These are phyloP conservation scores for Stephania japonica DNA, from an alignment of 164 flowering plant species.

Conservation along the genomic window DNA sequence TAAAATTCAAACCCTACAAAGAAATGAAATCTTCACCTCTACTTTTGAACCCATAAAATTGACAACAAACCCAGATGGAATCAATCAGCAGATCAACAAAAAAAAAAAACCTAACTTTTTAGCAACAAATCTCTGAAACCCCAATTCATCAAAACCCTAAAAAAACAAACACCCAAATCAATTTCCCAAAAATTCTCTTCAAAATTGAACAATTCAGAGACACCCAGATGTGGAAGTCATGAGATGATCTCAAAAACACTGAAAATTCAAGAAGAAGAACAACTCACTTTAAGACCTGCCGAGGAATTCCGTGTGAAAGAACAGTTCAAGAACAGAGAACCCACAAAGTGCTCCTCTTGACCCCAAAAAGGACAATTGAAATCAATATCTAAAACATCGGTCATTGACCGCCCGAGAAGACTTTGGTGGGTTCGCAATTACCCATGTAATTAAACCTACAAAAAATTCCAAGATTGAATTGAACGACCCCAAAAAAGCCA, in stretches of 20 bases:
- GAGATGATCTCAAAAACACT: background rate
- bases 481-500: background rate
- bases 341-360: background rate
- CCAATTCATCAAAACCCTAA: background rate
- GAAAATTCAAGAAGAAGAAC: background rate
- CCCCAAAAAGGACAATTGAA: background rate
- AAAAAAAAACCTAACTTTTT: background rate
- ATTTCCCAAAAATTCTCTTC: slow-evolving; percentile 5
- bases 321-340: background rate
- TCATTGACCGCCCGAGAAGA: background rate
- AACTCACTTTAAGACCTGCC: background rate
- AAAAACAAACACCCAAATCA: background rate
- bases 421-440: background rate
- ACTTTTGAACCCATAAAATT: background rate
- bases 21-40: background rate
- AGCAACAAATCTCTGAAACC: background rate
- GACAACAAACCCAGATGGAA: background rate
- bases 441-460: background rate
- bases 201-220: slow-evolving; percentile 2
- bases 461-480: background rate
- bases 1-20: background rate
- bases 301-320: background rate
- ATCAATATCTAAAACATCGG: background rate
- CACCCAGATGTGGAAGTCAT: slow-evolving; percentile 1
- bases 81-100: background rate